A percentile compares a stretch with the other conserved stretches of the same genome.
Conservation (phyloP, 1,139 yeast genomes). For the Starmera stellimalicola region DNA sequence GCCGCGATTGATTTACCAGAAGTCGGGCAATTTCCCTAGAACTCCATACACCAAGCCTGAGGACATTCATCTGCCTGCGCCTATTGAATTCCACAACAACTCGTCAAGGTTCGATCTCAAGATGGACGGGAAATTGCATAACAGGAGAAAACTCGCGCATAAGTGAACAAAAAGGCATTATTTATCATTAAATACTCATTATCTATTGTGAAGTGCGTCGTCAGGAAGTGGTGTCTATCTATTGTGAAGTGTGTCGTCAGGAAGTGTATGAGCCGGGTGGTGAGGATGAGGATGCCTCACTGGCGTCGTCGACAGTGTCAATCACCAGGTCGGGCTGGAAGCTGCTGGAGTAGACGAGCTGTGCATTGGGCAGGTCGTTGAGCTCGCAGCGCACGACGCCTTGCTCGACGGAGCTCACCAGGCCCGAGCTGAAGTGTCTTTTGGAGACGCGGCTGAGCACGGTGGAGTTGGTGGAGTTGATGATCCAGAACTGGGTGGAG, state of each 20-base stretch:
- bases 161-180: no score
- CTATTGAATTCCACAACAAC: neutral
- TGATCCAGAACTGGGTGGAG: no score
- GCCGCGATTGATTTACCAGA: conserved; percentile 4
- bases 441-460: no score
- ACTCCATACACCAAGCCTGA: conserved; percentile 1
- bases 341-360: conserved; percentile 38
- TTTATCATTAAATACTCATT: no score
- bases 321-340: conserved; percentile 25
- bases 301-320: conserved; percentile 22
- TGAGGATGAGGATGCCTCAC: no score
- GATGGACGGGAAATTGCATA: conserved; percentile 49
- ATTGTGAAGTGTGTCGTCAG: no score
- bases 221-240: no score
- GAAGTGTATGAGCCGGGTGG: no score
- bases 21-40: conserved; percentile 4
- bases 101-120: conserved; percentile 41
- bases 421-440: conserved; percentile 67
- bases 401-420: conserved; percentile 42
- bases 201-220: no score
- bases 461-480: no score
- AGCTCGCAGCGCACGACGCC: conserved; percentile 56
- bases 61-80: no score
- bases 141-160: conserved; percentile 41
- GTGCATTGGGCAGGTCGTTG: conserved; percentile 67